Base-by-base conservation (phyloP, 805 yeast species). In the Ogataea minuta region DNA sequence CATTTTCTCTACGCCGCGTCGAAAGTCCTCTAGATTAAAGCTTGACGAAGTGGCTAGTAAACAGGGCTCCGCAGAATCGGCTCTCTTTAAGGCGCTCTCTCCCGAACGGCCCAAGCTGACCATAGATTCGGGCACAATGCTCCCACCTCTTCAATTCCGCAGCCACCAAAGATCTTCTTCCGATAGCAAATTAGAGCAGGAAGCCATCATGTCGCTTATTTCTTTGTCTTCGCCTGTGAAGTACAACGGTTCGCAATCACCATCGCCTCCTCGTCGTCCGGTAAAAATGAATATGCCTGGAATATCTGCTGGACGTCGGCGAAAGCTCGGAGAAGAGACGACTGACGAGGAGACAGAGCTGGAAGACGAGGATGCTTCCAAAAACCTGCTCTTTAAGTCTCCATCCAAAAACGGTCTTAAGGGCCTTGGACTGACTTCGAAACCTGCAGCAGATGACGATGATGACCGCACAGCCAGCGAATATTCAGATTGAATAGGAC, bases 141-240 rank as follows among this genome's bases (percentile, higher is more conserved):
- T 39, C 9, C 42, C 36, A 8, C 42, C 34, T 10, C 20, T 21
- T 7, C 34, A 31, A n/a, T 44, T 27, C 12, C 29, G 24, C 32
- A 41, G 26, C 17, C 46, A 39, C 13, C 50, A 38, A 9, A 26
- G 46, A 4, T 45, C 49, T 6, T 28, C 50, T 8, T 43, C 57
- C 11, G 60, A 56, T 19, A 56, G 36, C 46, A 57, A 44, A 56
- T 59, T 45, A 56, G 81, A 76, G 45, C 75, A 75, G 49, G 81
- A 76, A 34, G 81, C 81, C 6, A 71, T 76, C 9, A 60, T 70
- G 52, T 74, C 80, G 15, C 62, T 76, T 36, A 76, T 76, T 70
- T 72, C 79, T 26, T 61, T 76, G 28, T 68, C 81, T 6, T 72
- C 79, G 1, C 81, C 81, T 6, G 56, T 55, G 10, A 63, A 59